phyloP scores from a whole-genome alignment of 2,329 filamentous ascomycete genomes.

The Colletotrichum sojae region DNA sequence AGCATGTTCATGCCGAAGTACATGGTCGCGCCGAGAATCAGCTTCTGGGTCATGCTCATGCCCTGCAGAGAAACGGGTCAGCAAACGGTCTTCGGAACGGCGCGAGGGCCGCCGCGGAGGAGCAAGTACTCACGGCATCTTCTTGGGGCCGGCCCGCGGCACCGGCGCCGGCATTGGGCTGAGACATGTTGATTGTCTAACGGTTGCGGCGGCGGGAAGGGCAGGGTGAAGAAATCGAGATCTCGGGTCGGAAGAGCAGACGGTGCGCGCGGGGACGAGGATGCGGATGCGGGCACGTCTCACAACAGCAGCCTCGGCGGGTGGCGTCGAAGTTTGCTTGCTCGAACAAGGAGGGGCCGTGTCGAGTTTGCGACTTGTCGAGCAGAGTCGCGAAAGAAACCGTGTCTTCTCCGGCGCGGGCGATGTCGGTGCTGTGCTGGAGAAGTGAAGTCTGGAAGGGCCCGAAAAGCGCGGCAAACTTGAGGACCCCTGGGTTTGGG shows the following conservation, averaged over 20 bases:
- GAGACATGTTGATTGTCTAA: conserved; percentile 31
- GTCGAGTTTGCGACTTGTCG: conserved; percentile 18
- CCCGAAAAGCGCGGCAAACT: conserved; percentile 25
- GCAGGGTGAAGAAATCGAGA: background rate
- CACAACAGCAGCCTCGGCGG: conserved; percentile 17
- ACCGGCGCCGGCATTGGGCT: conserved; percentile 33
- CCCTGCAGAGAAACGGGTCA: conserved; percentile 45
- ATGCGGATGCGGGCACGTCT: conserved; percentile 17
- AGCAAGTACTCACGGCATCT: conserved; percentile 38
- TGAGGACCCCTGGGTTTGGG: conserved; percentile 26
- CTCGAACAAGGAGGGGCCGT: conserved; percentile 18
- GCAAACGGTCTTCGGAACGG: conserved; percentile 3
- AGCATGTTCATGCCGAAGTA: conserved; percentile 73
- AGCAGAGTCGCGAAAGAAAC: conserved; percentile 16
- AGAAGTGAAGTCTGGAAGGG: conserved; percentile 19
- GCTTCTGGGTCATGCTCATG: conserved; percentile 58
- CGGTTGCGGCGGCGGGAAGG: conserved; percentile 5
- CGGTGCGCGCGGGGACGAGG: conserved; percentile 18
- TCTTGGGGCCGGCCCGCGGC: conserved; percentile 31
- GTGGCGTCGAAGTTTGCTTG: conserved; percentile 10
- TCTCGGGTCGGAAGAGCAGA: conserved; percentile 20
- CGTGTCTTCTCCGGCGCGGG: conserved; percentile 33
- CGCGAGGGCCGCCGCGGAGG: background rate
- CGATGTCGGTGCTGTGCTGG: conserved; percentile 38
- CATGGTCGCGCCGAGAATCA: conserved; percentile 67